Evolutionary conservation across 2,329 filamentous ascomycete species (phyloP).

Genomic region (Magnaporthiopsis incrustans): DNA sequence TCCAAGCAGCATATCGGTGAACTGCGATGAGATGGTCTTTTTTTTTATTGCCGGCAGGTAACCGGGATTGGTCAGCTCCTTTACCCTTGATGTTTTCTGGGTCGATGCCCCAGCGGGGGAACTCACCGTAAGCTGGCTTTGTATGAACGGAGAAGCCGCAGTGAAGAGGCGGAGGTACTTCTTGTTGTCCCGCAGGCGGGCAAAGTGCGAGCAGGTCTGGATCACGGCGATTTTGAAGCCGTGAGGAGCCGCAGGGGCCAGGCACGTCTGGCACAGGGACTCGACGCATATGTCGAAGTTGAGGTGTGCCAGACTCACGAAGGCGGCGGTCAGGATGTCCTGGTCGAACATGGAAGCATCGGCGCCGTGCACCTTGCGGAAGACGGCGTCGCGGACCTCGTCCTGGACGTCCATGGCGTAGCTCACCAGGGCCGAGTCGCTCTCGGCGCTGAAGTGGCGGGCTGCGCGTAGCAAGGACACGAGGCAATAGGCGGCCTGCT

Average conservation of each 20-base stretch:
- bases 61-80: background rate
- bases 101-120: background rate
- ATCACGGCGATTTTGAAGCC: conserved; percentile 56
- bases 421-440: conserved; percentile 52
- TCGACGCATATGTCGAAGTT: conserved; percentile 52
- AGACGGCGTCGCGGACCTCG: conserved; percentile 58
- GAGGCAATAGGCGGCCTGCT: conserved; percentile 59
- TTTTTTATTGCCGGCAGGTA: background rate
- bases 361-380: conserved; percentile 41
- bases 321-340: conserved; percentile 57
- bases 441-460: conserved; percentile 55
- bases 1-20: conserved; percentile 28
- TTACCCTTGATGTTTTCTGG: background rate
- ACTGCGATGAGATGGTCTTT: conserved; percentile 28
- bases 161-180: conserved; percentile 48
- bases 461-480: conserved; percentile 54
- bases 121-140: conserved; percentile 45
- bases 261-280: conserved; percentile 47
- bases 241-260: conserved; percentile 46
- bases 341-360: conserved; percentile 50
- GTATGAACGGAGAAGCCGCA: conserved; percentile 48
- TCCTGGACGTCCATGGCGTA: conserved; percentile 64
- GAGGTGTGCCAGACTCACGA: conserved; percentile 56
- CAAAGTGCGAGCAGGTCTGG: conserved; percentile 56
- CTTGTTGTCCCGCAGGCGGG: conserved; percentile 38